Conservation (phyloP, 345 rosid genomes). For the Excoecaria agallocha region DNA sequence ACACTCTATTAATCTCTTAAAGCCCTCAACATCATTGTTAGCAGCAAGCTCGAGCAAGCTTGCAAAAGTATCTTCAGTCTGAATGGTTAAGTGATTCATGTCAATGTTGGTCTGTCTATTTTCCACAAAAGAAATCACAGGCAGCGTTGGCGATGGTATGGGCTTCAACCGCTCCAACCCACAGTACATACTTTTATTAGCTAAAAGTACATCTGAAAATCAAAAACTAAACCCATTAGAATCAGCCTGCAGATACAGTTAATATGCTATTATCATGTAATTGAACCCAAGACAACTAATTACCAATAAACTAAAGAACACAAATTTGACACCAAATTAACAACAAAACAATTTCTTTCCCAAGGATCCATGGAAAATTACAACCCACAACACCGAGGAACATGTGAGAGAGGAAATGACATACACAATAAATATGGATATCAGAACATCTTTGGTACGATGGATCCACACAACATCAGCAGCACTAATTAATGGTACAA, state of each 20-base stretch:
- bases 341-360: slow-evolving; percentile 2
- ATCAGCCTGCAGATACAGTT: slow-evolving; percentile 13
- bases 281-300: not conserved
- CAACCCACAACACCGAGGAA: not conserved
- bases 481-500: slow-evolving; percentile 11
- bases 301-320: not conserved
- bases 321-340: not conserved
- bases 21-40: slow-evolving; percentile 68
- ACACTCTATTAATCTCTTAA: slow-evolving; percentile 49
- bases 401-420: not conserved
- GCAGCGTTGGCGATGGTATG: slow-evolving; percentile 22
- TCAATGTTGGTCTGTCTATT: slow-evolving; percentile 28
- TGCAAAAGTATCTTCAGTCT: slow-evolving; percentile 77
- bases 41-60: slow-evolving; percentile 96
- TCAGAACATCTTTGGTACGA: not conserved
- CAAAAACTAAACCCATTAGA: slow-evolving; percentile 14
- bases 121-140: slow-evolving; percentile 34
- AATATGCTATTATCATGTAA: slow-evolving; percentile 2
- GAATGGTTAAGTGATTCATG: slow-evolving; percentile 76
- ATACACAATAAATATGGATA: not conserved
- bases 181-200: slow-evolving; percentile 56
- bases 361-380: not conserved
- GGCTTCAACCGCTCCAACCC: slow-evolving; percentile 46
- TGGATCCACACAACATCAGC: slow-evolving; percentile 11
- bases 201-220: slow-evolving; percentile 28